These are phyloP conservation scores for Brasilioporus rufonigricans DNA, from an alignment of 768 basidiomycete genomes.

Conservation along the genomic window DNA sequence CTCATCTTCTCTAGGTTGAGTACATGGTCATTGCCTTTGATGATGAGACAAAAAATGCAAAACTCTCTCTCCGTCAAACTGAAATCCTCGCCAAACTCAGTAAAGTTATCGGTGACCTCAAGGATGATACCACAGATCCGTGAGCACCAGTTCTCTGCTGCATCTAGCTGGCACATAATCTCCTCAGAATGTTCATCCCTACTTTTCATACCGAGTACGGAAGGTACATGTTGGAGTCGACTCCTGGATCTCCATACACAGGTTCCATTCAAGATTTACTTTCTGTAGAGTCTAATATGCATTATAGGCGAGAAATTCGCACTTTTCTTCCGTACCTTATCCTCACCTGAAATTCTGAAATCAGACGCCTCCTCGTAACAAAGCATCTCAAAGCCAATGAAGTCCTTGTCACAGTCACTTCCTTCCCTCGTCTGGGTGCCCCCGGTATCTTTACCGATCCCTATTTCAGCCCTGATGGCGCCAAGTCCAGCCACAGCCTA, in stretches of 20 bases:
- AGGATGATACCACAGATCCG: too few species aligned
- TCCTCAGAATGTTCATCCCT: too few species aligned
- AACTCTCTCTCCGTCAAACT: constrained; percentile 89
- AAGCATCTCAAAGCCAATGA: constrained; percentile 82
- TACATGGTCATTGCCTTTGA: constrained; percentile 94
- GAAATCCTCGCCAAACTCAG: constrained; percentile 86
- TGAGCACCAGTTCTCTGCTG: not conserved
- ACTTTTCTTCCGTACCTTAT: not conserved
- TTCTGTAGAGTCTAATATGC: constrained; percentile 92
- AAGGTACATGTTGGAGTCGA: constrained; percentile 97
- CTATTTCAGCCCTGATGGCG: constrained; percentile 67
- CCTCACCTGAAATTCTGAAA: constrained; percentile 11
- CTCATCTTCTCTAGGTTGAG: constrained; percentile 62
- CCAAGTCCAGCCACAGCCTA: constrained; percentile 84
- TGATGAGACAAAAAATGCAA: constrained; percentile 72
- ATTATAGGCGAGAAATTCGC: constrained; percentile 58
- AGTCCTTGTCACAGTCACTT: constrained; percentile 88
- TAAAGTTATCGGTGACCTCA: constrained; percentile 64
- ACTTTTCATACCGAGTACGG: constrained; percentile 96
- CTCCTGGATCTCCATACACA: constrained; percentile 93
- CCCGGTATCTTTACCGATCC: constrained; percentile 93
- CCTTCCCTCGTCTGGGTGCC: constrained; percentile 88
- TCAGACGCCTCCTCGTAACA: constrained; percentile 79
- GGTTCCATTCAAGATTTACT: constrained; percentile 86
- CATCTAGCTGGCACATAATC: too few species aligned